Base-by-base conservation (phyloP, 2,329 filamentous ascomycete species). In the Colletotrichum siamense region DNA sequence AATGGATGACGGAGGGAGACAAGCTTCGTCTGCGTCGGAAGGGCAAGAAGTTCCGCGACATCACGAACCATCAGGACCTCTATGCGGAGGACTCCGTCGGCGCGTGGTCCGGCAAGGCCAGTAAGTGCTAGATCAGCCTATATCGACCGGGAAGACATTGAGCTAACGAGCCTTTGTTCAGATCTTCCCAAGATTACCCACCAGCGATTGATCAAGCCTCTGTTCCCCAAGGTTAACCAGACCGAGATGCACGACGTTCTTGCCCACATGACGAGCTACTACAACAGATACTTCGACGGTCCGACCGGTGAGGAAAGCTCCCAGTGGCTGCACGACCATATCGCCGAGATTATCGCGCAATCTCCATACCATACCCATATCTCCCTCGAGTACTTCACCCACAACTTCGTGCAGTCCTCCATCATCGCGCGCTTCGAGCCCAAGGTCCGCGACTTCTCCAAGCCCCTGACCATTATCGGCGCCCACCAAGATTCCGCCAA, bases 401-500 rank as follows among this genome's bases (percentile, higher is more conserved):
- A 95, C 80, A 82, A 90, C 0, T 95, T 94, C 91, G 91, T 91
- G 15, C 94, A 95, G 80, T 91, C 91, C 79, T 93, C 91, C 80
- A 92, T 95, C 80, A 94, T 95, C 80, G 94, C 93, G 26, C 93
- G 92, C 18, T 91, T 95, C 79, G 84, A 85, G 75, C 83, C 84
- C 63, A 85, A 85, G 75, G 79, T 85, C 28, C 81, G 81, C 75
- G 83, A 85, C 77, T 82, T 79, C 77, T 79, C 78, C 49, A 78
- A 79, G 22, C 82, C 82, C 15, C 63, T 83, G 73, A 84, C 82
- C 44, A 91, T 95, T 36, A 90, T 95, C 79, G 93, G 94, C 71
- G 92, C 93, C 4, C 93, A 95, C 82, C 93, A 94, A 80, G 94
- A 95, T 83, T 94, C 92, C 81, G 94, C 95, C 82, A 95, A 95